phyloP scores from a whole-genome alignment of 495 filamentous ascomycete genomes.

The Trichoderma parareesei region DNA sequence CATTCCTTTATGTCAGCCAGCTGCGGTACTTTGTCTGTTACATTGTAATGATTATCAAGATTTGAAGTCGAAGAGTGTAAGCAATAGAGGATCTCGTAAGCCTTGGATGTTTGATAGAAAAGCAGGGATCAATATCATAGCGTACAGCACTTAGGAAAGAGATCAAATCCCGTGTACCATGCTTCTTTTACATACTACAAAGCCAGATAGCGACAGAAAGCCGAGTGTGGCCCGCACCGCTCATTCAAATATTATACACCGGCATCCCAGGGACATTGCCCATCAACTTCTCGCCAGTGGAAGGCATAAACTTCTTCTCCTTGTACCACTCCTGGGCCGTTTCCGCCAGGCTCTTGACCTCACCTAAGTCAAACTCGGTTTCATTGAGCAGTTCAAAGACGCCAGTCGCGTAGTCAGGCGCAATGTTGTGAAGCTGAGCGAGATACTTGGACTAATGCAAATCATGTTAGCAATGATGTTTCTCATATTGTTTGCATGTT shows the following conservation, averaged over 20 bases:
- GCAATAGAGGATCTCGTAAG: too few species aligned
- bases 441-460: conserved; percentile 41
- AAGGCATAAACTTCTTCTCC: conserved; percentile 34
- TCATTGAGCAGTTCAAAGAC: conserved; percentile 39
- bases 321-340: conserved; percentile 25
- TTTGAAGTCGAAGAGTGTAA: too few species aligned
- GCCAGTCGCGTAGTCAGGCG: conserved; percentile 36
- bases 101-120: too few species aligned
- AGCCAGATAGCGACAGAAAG: too few species aligned
- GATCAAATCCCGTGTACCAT: too few species aligned
- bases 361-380: conserved; percentile 34
- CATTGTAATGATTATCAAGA: too few species aligned
- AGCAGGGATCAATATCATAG: too few species aligned
- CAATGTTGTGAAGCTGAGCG: conserved; percentile 45
- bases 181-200: too few species aligned
- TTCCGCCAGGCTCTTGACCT: conserved; percentile 31
- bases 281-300: conserved; percentile 15
- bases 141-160: too few species aligned
- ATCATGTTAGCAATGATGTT: not conserved
- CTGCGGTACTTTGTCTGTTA: too few species aligned
- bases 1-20: too few species aligned
- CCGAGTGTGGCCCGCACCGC: too few species aligned
- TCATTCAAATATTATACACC: conserved; percentile 14
- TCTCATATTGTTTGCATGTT: not conserved
- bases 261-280: conserved; percentile 16